Evolutionary conservation across 2,329 filamentous ascomycete species (phyloP).

Genomic region (Epichloe gansuensis): DNA sequence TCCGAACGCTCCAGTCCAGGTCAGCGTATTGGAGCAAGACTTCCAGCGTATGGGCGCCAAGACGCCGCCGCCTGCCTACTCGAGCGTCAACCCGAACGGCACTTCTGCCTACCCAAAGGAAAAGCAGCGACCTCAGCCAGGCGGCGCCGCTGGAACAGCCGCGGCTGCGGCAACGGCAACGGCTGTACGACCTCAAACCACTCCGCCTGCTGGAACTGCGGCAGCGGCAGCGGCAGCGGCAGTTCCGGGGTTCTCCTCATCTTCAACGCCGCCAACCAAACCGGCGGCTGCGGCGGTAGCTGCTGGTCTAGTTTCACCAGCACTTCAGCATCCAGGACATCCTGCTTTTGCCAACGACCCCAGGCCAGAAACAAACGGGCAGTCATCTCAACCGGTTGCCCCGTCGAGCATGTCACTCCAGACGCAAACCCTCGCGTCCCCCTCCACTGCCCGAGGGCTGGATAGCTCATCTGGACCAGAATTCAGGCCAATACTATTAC

Average conservation of each 20-base stretch:
- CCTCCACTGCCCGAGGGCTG: conserved; percentile 93
- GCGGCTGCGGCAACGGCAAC: conserved; percentile 12
- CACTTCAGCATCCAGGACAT: conserved; percentile 53
- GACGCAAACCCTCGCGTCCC: conserved; percentile 53
- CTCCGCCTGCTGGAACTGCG: background rate
- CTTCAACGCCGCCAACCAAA: conserved; percentile 2
- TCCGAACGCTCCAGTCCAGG: conserved; percentile 32
- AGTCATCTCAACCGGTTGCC: conserved; percentile 30
- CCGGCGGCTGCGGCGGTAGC: conserved; percentile 6
- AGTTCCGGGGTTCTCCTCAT: background rate
- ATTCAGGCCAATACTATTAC: conserved; percentile 96
- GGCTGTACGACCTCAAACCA: conserved; percentile 5
- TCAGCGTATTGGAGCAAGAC: conserved; percentile 72
- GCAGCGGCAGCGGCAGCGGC: background rate
- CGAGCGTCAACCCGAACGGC: conserved; percentile 50
- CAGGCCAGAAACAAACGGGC: conserved; percentile 40
- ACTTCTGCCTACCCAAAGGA: conserved; percentile 62
- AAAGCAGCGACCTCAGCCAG: conserved; percentile 47
- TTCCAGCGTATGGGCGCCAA: conserved; percentile 72
- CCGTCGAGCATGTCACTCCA: conserved; percentile 26
- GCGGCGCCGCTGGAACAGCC: conserved; percentile 6
- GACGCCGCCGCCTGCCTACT: conserved; percentile 91
- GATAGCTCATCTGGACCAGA: conserved; percentile 94
- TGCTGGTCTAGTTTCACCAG: conserved; percentile 30
- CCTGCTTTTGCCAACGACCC: conserved; percentile 86